A percentile compares a stretch with the other conserved stretches of the same genome.
Conservation (phyloP, 163 green algal genomes). For the Chlamydomonas reinhardtii region DNA sequence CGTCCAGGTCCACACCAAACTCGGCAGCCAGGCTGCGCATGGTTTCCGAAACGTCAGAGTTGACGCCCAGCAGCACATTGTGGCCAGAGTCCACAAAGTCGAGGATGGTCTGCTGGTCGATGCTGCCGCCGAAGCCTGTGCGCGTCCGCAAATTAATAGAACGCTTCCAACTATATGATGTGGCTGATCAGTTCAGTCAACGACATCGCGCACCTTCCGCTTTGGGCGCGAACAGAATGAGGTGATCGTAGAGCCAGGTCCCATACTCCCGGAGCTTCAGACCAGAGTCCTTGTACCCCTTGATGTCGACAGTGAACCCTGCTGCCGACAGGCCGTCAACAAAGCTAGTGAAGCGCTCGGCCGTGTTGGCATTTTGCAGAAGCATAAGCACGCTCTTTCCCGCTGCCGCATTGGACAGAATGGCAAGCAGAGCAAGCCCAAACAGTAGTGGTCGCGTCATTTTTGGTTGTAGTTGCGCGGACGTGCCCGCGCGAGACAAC, state of each 20-base stretch:
- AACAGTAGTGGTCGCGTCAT: constrained; percentile 27
- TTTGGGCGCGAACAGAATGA: constrained; percentile 79
- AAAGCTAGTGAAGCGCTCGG: constrained; percentile 73
- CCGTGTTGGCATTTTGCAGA: constrained; percentile 43
- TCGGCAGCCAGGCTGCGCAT: constrained; percentile 73
- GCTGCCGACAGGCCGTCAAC: constrained; percentile 54
- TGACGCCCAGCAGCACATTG: constrained; percentile 73
- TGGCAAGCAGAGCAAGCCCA: neutral
- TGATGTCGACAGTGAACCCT: constrained; percentile 68
- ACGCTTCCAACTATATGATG: no score
- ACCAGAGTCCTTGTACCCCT: constrained; percentile 52
- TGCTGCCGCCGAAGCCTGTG: constrained; percentile 62
- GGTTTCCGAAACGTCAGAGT: constrained; percentile 55
- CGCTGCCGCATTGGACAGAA: neutral
- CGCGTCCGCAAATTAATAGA: no score
- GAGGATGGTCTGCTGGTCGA: constrained; percentile 64
- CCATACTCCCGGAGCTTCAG: constrained; percentile 83
- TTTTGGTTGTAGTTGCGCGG: neutral
- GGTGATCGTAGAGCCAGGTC: constrained; percentile 81
- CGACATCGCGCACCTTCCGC: constrained; percentile 55
- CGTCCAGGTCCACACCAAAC: constrained; percentile 84
- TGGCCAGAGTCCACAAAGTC: constrained; percentile 80
- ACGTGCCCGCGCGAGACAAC: no score
- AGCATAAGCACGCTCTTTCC: constrained; percentile 71
- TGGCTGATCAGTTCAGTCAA: no score